Conservation (phyloP, 225 moss, liverwort and hornwort genomes). For the Bryum argenteum region DNA sequence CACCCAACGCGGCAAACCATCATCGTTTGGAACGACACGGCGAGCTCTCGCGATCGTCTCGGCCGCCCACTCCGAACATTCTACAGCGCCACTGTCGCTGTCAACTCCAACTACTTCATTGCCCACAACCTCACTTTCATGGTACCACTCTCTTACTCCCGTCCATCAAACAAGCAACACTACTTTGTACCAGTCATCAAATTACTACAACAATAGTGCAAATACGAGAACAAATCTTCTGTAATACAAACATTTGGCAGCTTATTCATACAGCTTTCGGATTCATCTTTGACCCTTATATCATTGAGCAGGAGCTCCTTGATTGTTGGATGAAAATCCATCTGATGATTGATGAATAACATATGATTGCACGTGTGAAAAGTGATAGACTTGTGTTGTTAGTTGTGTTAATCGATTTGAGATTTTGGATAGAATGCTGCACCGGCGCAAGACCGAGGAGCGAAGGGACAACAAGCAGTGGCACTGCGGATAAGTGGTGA, state of each 20-base stretch:
- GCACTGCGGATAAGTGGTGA: conserved; percentile 76
- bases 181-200: too few relatives aligned
- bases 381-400: too few relatives aligned
- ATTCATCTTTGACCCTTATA: too few relatives aligned
- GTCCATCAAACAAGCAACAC: too few relatives aligned
- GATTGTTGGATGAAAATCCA: too few relatives aligned
- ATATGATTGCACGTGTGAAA: too few relatives aligned
- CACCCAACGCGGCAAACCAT: conserved; percentile 31
- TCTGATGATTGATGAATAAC: too few relatives aligned
- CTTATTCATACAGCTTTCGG: too few relatives aligned
- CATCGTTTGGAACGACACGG: conserved; percentile 45
- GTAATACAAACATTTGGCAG: too few relatives aligned
- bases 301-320: too few relatives aligned
- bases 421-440: conserved; percentile 43
- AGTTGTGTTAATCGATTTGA: neutral
- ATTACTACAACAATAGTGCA: too few relatives aligned
- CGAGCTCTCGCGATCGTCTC: conserved; percentile 27
- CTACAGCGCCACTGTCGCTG: conserved; percentile 49
- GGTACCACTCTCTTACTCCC: conserved; percentile 23
- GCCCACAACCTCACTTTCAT: conserved; percentile 57
- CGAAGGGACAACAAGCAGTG: conserved; percentile 54
- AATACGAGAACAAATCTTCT: too few relatives aligned
- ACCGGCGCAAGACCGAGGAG: conserved; percentile 50
- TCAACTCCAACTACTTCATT: conserved; percentile 54
- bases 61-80: conserved; percentile 37